phyloP scores from a whole-genome alignment of 2,329 filamentous ascomycete species.

The Exophiala phaeomuriformis region DNA sequence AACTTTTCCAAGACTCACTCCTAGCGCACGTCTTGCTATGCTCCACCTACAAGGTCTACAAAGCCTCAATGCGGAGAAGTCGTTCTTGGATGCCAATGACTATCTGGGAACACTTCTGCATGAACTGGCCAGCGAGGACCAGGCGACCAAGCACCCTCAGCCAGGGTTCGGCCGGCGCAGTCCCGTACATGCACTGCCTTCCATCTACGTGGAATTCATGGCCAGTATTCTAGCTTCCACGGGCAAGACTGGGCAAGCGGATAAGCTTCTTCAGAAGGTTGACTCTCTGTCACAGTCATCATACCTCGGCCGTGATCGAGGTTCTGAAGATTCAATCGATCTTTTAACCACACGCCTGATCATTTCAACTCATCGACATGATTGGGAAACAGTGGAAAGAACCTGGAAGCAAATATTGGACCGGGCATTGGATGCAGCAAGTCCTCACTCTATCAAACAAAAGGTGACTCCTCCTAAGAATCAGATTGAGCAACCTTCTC shows the following conservation, averaged over 20 bases:
- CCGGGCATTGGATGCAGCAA: conserved; percentile 7
- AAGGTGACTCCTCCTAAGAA: not conserved
- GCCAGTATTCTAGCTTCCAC: conserved; percentile 49
- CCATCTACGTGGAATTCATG: conserved; percentile 49
- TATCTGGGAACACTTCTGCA: conserved; percentile 35
- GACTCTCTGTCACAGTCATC: conserved; percentile 30
- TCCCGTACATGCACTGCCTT: conserved; percentile 39
- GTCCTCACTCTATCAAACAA: not conserved
- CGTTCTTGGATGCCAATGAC: conserved; percentile 27
- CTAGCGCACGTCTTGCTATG: conserved; percentile 33
- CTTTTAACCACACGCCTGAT: conserved; percentile 22
- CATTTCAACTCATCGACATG: conserved; percentile 1
- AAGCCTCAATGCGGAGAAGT: conserved; percentile 4
- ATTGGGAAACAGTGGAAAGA: conserved; percentile 15
- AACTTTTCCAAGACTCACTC: conserved; percentile 31
- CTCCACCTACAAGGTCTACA: conserved; percentile 33
- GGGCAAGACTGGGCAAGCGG: conserved; percentile 43
- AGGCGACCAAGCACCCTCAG: conserved; percentile 39
- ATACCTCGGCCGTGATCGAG: conserved; percentile 7
- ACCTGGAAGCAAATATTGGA: conserved; percentile 18
- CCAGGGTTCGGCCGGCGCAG: conserved; percentile 31
- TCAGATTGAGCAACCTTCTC: not conserved
- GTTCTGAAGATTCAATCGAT: conserved; percentile 29
- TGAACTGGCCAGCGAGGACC: conserved; percentile 35
- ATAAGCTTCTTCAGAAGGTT: conserved; percentile 52